Percentiles rank a stretch among this genome's conserved stretches.
phyloP scores from a whole-genome alignment of 768 basidiomycete species.

The Terana coerulea region DNA sequence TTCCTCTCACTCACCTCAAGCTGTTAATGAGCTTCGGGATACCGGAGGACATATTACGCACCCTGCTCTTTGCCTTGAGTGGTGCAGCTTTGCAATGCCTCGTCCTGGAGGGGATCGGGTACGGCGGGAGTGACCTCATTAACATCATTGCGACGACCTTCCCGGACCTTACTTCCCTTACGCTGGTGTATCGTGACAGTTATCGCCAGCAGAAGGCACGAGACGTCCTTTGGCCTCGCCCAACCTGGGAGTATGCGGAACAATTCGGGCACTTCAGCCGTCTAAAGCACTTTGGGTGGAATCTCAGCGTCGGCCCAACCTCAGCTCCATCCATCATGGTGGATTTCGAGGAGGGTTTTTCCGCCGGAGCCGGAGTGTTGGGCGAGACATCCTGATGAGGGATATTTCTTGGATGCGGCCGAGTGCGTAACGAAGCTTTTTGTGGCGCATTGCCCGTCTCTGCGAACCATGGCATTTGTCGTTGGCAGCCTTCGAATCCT shows the following conservation, averaged over 20 bases:
- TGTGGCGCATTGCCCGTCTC: neutral
- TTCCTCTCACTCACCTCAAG: conserved; percentile 6
- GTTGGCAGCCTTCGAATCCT: too few relatives aligned
- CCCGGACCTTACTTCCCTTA: conserved; percentile 6
- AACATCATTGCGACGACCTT: conserved; percentile 2
- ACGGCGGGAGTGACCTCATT: neutral
- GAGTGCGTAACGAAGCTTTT: neutral
- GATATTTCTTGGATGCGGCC: neutral
- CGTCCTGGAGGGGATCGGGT: conserved; percentile 3
- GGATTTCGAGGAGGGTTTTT: conserved; percentile 6
- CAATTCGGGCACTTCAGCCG: neutral
- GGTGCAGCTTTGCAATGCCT: conserved; percentile 4
- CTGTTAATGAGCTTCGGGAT: neutral
- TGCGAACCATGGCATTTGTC: conserved; percentile 31
- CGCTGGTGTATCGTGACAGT: conserved; percentile 2
- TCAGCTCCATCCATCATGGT: neutral
- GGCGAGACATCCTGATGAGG: neutral
- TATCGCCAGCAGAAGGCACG: neutral
- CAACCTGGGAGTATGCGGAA: conserved; percentile 11
- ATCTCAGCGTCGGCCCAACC: neutral
- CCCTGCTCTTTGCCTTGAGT: neutral
- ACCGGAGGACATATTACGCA: neutral
- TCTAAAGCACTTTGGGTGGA: conserved; percentile 11
- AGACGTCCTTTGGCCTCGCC: neutral
- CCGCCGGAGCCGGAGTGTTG: neutral